Percentiles rank a stretch among this genome's conserved stretches.
Evolutionary conservation across 108 stramenopile genomes (phyloP).

Genomic region (Stephanodiscus minutulus): DNA sequence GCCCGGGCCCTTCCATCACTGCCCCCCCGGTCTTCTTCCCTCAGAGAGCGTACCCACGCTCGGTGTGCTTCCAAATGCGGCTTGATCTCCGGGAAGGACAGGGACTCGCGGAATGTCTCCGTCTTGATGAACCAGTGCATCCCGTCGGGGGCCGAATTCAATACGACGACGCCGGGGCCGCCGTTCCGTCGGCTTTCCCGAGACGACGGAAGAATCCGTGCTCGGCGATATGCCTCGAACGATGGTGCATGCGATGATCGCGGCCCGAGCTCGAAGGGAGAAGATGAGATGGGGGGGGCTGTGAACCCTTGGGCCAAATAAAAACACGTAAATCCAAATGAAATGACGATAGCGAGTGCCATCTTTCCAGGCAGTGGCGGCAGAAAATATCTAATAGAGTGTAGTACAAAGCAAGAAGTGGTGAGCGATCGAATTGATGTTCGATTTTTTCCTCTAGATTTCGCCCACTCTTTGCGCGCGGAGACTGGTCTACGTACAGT

Average conservation of each 20-base stretch:
- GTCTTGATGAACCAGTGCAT: slow-evolving; percentile 70
- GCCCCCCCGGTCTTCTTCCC: slow-evolving; percentile 18
- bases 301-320: not conserved
- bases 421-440: no score
- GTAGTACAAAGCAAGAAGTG: no score
- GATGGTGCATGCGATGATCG: not conserved
- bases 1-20: not conserved
- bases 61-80: slow-evolving; percentile 57
- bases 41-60: slow-evolving; percentile 46
- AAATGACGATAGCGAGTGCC: not conserved
- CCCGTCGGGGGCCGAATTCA: slow-evolving; percentile 29
- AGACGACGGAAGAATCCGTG: not conserved
- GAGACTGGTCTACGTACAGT: no score
- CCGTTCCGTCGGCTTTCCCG: not conserved
- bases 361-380: no score
- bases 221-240: no score
- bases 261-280: not conserved
- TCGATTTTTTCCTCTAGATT: no score
- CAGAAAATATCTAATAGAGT: no score
- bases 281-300: not conserved
- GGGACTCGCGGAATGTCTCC: slow-evolving; percentile 54
- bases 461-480: no score
- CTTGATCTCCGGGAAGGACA: slow-evolving; percentile 51
- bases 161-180: not conserved
- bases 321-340: not conserved